Evolutionary conservation across 2,329 filamentous ascomycete species (phyloP).

Genomic region (Fusarium secorum): DNA sequence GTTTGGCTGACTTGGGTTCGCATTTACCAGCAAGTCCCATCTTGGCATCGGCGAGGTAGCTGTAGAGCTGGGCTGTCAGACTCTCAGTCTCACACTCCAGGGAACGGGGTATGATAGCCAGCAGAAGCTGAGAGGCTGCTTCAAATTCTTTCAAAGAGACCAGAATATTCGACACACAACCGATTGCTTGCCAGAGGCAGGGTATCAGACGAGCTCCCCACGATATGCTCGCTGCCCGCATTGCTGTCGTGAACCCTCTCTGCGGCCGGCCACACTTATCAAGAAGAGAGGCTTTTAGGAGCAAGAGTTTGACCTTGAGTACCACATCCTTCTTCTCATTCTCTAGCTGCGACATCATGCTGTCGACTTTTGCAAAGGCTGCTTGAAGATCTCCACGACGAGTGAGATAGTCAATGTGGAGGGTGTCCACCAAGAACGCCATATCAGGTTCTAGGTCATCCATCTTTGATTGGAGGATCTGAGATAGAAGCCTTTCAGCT

Average conservation of each 20-base stretch:
- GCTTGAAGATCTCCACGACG: constrained; percentile 57
- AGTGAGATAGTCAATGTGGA: constrained; percentile 61
- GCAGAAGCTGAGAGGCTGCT: constrained; percentile 69
- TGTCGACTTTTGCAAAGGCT: constrained; percentile 59
- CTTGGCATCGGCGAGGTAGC: constrained; percentile 75
- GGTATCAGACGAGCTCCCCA: constrained; percentile 73
- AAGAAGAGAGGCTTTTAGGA: constrained; percentile 76
- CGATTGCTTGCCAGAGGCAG: constrained; percentile 76
- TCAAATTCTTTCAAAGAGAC: constrained; percentile 75
- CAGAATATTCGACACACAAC: constrained; percentile 72
- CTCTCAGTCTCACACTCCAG: constrained; percentile 73
- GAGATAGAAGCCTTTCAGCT: constrained; percentile 58
- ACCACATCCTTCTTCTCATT: constrained; percentile 63
- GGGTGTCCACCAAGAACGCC: constrained; percentile 58
- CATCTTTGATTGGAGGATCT: constrained; percentile 60
- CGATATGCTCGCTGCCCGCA: constrained; percentile 78
- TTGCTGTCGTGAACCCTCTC: constrained; percentile 77
- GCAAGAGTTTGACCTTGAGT: constrained; percentile 74
- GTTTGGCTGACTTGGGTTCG: constrained; percentile 52
- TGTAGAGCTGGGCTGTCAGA: constrained; percentile 72
- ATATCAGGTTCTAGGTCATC: constrained; percentile 63
- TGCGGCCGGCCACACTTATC: constrained; percentile 73
- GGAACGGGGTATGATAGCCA: constrained; percentile 76
- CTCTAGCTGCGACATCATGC: constrained; percentile 51
- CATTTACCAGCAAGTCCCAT: constrained; percentile 76